These are phyloP conservation scores for Syncephalastrum sp. DNA, from an alignment of 371 early-diverging fungal genomes.

Conservation along the genomic window DNA sequence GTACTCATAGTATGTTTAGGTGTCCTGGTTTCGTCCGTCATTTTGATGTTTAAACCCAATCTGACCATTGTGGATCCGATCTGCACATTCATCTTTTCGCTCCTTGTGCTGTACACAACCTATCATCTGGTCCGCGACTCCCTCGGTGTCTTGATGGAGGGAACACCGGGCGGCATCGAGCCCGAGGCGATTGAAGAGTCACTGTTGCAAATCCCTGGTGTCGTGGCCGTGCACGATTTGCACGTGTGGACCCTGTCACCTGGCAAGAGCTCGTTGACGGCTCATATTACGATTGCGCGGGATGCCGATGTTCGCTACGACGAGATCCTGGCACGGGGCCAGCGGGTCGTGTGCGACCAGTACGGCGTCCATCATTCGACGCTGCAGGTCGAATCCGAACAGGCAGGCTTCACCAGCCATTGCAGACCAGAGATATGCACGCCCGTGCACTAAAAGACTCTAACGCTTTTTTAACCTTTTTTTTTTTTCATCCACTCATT, in stretches of 20 bases:
- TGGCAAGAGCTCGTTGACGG: constrained; percentile 60
- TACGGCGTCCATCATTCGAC: constrained; percentile 74
- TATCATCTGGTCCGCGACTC: constrained; percentile 62
- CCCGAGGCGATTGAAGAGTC: constrained; percentile 58
- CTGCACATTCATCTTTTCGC: constrained; percentile 84
- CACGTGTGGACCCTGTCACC: constrained; percentile 78
- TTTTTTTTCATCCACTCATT: neutral
- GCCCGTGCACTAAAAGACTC: constrained; percentile 2
- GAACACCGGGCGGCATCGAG: constrained; percentile 66
- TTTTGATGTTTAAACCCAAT: constrained; percentile 69
- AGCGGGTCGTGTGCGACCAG: constrained; percentile 59
- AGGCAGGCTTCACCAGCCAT: constrained; percentile 26
- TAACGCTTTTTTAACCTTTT: too few species aligned
- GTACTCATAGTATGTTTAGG: constrained; percentile 28
- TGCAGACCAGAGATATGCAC: constrained; percentile 26
- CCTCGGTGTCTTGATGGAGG: constrained; percentile 75
- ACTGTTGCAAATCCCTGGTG: constrained; percentile 56
- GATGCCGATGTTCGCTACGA: constrained; percentile 36
- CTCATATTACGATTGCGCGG: constrained; percentile 39
- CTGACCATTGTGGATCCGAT: constrained; percentile 78
- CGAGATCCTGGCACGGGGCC: constrained; percentile 56
- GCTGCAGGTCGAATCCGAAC: constrained; percentile 66
- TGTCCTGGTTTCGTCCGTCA: constrained; percentile 78
- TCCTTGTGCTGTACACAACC: constrained; percentile 79
- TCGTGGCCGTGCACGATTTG: constrained; percentile 68